Evolutionary conservation across 2,329 filamentous ascomycete species (phyloP), one percentile per base, ranked within the genome.

Genomic region (Epichloe festucae): DNA sequence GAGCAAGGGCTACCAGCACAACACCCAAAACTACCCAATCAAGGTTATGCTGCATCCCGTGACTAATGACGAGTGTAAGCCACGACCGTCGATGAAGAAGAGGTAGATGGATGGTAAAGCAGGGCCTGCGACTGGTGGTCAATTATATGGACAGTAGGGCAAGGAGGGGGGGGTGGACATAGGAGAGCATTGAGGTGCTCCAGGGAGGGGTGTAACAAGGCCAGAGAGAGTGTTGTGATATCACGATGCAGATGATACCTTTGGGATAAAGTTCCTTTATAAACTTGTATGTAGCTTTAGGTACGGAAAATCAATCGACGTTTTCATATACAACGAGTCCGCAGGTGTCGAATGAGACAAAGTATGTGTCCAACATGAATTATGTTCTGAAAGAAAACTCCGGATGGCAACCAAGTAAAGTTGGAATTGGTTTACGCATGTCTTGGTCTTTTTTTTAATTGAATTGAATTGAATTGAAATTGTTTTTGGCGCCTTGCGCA

Each of bases 1-100:
- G 93, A 89, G 86, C 72, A 97, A 98, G 74, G 93, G 93, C 15
- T 96, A 91, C 71, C 81, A 86, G 57, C 80, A 76, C 58, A 97
- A 97, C 70, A 93, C 75, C 27, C 81, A 82, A 52, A 77, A 77
- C 58, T 82, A 81, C 54, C 81, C 86, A 8, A 86, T 81, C 67
- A 93, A 93, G 72, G 83, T 93, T 50, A 89, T 89, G 83, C 75
- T 95, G 65, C 87, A 94, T 65, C 83, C 87, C 1, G 80, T 94
- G 12, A 73, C 73, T 55, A 67, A 68, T 40, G 78, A 82, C 51
- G 78, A 82, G 64, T 81, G 78, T 70, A 82, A 81, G 69, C 78
- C 78, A 27, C 67, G 78, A n/a, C 75, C 77, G 15, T 75, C 70
- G 39, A 70, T 74, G 46, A 81, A 81, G 74, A 81, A 81, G 71